Conservation (phyloP, 2,329 filamentous ascomycete species). For the Ophiostoma tasmaniense region DNA sequence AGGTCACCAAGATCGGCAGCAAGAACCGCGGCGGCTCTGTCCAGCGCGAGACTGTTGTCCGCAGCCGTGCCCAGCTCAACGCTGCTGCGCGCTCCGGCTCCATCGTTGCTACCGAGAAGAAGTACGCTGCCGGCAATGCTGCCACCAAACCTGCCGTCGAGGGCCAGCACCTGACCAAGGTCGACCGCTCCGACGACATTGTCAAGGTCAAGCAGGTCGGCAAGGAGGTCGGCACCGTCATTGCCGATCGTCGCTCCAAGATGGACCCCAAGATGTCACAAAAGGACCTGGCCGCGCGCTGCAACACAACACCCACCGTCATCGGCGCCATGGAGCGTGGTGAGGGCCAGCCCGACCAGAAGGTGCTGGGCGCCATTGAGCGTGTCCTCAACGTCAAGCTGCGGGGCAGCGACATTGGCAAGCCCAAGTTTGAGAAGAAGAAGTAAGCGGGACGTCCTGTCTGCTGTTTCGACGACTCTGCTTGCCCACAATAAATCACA, state of each 20-base stretch:
- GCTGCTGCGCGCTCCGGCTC: slow-evolving; percentile 75
- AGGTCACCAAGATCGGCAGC: slow-evolving; percentile 87
- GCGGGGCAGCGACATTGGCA: slow-evolving; percentile 69
- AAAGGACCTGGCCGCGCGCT: slow-evolving; percentile 76
- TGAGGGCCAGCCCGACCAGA: slow-evolving; percentile 70
- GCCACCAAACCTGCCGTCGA: slow-evolving; percentile 52
- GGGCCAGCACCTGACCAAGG: slow-evolving; percentile 93
- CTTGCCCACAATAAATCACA: not conserved
- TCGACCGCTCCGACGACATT: slow-evolving; percentile 95
- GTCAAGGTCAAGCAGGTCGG: slow-evolving; percentile 93
- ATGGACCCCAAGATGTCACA: slow-evolving; percentile 95
- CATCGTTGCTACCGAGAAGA: slow-evolving; percentile 85
- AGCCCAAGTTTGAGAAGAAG: slow-evolving; percentile 57
- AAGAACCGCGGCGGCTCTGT: slow-evolving; percentile 60
- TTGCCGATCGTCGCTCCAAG: slow-evolving; percentile 68
- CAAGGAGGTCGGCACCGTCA: slow-evolving; percentile 70
- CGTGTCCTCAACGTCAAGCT: slow-evolving; percentile 80
- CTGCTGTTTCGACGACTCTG: not conserved
- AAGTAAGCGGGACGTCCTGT: slow-evolving; percentile 22
- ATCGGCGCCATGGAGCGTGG: slow-evolving; percentile 83
- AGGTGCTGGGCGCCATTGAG: slow-evolving; percentile 71
- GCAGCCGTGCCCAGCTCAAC: slow-evolving; percentile 75
- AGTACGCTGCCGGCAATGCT: slow-evolving; percentile 66
- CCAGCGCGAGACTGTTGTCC: slow-evolving; percentile 78
- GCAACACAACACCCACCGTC: slow-evolving; percentile 74